phyloP scores from a whole-genome alignment of 345 rosid genomes.

The Rhodomyrtus tomentosa region DNA sequence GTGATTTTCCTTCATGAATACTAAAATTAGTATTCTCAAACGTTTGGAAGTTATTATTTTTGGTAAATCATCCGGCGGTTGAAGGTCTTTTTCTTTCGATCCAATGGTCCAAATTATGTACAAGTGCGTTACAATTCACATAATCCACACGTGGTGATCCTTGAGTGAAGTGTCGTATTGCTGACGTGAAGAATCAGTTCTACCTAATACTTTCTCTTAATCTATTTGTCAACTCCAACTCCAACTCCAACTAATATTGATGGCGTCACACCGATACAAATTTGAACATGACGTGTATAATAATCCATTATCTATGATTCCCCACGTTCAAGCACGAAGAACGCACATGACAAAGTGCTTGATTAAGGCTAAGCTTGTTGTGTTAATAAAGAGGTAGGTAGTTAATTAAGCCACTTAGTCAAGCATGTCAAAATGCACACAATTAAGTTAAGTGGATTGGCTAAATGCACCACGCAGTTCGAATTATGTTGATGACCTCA shows the following conservation, averaged over 20 bases:
- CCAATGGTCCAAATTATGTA: background rate
- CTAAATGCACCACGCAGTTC: background rate
- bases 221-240: background rate
- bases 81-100: background rate
- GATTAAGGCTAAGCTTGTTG: background rate
- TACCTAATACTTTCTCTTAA: too few species aligned
- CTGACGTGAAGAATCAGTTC: too few species aligned
- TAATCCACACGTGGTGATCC: too few species aligned
- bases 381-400: background rate
- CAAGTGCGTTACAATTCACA: too few species aligned
- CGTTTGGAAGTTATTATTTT: background rate
- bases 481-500: background rate
- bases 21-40: background rate
- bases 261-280: background rate
- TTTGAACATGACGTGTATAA: background rate
- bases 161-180: too few species aligned
- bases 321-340: background rate
- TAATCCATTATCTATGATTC: background rate
- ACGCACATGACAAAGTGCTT: background rate
- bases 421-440: background rate
- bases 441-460: background rate
- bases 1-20: background rate
- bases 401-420: background rate
- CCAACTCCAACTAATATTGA: background rate
- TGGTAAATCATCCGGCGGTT: background rate